Evolutionary conservation across 306 rosid species (phyloP).

Genomic region (Vigna reflexopilosa): DNA sequence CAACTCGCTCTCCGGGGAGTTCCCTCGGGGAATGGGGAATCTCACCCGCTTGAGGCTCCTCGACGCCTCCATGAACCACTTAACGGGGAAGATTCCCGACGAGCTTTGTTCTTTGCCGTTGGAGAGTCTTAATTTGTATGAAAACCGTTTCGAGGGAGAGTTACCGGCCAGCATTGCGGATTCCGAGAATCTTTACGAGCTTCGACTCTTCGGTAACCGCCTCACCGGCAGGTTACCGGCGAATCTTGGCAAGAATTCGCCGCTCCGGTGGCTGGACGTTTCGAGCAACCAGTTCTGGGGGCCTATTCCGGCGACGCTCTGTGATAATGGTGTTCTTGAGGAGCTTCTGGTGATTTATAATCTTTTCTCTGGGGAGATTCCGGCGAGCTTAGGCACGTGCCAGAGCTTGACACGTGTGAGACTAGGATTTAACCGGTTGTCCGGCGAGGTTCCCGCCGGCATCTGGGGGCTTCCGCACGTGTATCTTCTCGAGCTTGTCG

Average conservation of each 20-base stretch:
- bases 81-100: slow-evolving; percentile 72
- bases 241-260: slow-evolving; percentile 69
- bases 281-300: slow-evolving; percentile 79
- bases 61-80: slow-evolving; percentile 83
- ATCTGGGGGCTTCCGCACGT: slow-evolving; percentile 87
- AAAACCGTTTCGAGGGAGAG: slow-evolving; percentile 75
- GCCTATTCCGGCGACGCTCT: slow-evolving; percentile 64
- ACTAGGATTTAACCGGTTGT: slow-evolving; percentile 60
- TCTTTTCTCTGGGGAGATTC: slow-evolving; percentile 72
- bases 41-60: slow-evolving; percentile 62
- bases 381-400: slow-evolving; percentile 73
- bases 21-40: slow-evolving; percentile 72
- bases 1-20: slow-evolving; percentile 76
- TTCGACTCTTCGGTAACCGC: slow-evolving; percentile 69
- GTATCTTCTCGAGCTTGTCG: slow-evolving; percentile 67
- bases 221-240: slow-evolving; percentile 73
- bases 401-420: slow-evolving; percentile 70
- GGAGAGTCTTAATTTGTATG: slow-evolving; percentile 80
- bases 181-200: slow-evolving; percentile 68
- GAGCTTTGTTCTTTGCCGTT: slow-evolving; percentile 67
- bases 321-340: slow-evolving; percentile 63
- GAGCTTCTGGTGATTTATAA: slow-evolving; percentile 74
- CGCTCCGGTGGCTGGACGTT: slow-evolving; percentile 70
- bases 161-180: slow-evolving; percentile 73
- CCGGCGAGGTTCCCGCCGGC: slow-evolving; percentile 84